Percentiles rank a stretch among this genome's conserved stretches.
phyloP scores from a whole-genome alignment of 495 filamentous ascomycete genomes.

The Parathielavia hyrcaniae region DNA sequence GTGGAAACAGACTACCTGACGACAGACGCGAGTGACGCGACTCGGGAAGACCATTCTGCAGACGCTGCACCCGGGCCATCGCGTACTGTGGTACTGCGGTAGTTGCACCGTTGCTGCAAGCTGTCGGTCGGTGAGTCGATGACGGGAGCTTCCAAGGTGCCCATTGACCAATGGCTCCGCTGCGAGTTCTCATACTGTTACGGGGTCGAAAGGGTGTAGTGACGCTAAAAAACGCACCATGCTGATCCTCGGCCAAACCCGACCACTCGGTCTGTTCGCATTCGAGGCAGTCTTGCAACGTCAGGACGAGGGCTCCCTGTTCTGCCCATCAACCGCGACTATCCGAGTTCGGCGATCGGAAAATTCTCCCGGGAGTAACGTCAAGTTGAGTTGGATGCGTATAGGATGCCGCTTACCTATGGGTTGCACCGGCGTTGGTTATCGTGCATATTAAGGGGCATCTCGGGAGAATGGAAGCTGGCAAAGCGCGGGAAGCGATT shows the following conservation, averaged over 20 bases:
- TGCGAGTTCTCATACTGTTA: not conserved
- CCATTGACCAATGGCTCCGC: not conserved
- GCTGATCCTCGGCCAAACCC: not conserved
- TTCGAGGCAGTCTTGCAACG: not conserved
- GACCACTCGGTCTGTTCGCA: not conserved
- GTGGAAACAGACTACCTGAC: not conserved
- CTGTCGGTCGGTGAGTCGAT: not conserved
- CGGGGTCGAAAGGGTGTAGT: not conserved
- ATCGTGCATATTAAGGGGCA: too few species aligned
- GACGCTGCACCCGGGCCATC: not conserved
- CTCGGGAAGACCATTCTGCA: too few species aligned
- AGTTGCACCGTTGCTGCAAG: constrained; percentile 5
- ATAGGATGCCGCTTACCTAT: too few species aligned
- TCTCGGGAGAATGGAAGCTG: too few species aligned
- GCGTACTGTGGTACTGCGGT: too few species aligned
- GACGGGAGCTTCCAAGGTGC: not conserved
- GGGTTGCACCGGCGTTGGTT: too few species aligned
- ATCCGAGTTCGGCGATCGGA: not conserved
- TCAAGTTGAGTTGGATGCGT: too few species aligned
- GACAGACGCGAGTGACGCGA: too few species aligned
- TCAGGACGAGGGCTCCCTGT: not conserved
- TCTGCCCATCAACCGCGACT: constrained; percentile 2
- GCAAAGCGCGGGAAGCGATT: too few species aligned
- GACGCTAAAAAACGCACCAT: not conserved
- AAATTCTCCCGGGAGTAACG: not conserved